Evolutionary conservation across 306 rosid species (phyloP).

Genomic region (Pueraria montana): DNA sequence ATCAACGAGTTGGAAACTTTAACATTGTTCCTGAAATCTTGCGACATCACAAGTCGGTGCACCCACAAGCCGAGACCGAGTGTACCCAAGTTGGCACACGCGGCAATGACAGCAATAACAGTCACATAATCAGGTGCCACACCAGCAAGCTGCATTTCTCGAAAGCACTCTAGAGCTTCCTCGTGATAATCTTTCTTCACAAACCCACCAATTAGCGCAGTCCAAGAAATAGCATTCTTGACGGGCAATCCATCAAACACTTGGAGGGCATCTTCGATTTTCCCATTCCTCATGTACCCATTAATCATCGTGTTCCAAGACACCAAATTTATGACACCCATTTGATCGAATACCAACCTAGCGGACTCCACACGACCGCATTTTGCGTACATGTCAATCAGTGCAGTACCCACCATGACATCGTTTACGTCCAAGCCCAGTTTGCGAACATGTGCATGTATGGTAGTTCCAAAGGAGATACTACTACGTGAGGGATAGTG

Average conservation of each 20-base stretch:
- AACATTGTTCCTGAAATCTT: constrained; percentile 59
- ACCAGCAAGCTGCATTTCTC: constrained; percentile 77
- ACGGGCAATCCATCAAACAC: constrained; percentile 86
- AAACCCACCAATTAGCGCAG: constrained; percentile 85
- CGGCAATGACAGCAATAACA: constrained; percentile 75
- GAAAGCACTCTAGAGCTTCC: constrained; percentile 76
- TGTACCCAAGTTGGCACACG: constrained; percentile 89
- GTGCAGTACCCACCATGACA: constrained; percentile 88
- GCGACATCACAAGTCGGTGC: constrained; percentile 62
- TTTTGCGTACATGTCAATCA: constrained; percentile 84
- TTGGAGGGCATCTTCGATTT: constrained; percentile 57
- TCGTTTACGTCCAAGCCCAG: constrained; percentile 61
- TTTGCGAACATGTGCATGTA: constrained; percentile 72
- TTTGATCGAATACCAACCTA: constrained; percentile 66
- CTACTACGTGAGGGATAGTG: constrained; percentile 52
- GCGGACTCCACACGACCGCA: constrained; percentile 58
- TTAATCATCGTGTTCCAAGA: constrained; percentile 87
- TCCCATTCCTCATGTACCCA: constrained; percentile 78
- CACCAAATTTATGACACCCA: constrained; percentile 67
- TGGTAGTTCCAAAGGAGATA: constrained; percentile 58
- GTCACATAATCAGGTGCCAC: constrained; percentile 83
- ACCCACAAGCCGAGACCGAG: constrained; percentile 84
- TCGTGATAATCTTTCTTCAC: constrained; percentile 66
- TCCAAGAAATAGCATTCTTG: constrained; percentile 83
- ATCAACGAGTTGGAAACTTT: constrained; percentile 74